phyloP scores from a whole-genome alignment of 2,329 filamentous ascomycete species.

The Aspergillus sergii region DNA sequence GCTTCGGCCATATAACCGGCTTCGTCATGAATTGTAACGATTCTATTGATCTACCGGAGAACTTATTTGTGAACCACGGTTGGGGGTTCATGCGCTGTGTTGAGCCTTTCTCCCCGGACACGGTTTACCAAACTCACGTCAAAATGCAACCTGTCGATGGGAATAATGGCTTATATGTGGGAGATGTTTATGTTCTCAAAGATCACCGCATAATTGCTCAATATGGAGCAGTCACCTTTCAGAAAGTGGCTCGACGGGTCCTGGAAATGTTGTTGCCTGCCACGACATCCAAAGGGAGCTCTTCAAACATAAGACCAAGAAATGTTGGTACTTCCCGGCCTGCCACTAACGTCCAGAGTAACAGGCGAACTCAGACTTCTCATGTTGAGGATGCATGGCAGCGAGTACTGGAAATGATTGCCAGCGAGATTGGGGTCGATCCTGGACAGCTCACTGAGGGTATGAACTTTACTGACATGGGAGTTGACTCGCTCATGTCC shows the following conservation, averaged over 20 bases:
- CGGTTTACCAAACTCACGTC: slow-evolving; percentile 2
- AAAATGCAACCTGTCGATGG: not conserved
- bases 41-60: not conserved
- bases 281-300: not conserved
- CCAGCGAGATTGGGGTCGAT: not conserved
- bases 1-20: not conserved
- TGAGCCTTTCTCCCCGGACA: not conserved
- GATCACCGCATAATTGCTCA: not conserved
- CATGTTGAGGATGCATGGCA: not conserved
- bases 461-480: not conserved
- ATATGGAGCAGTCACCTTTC: not conserved
- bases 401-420: not conserved
- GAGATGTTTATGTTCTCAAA: not conserved
- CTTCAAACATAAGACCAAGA: not conserved
- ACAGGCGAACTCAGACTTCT: too few relatives aligned
- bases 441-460: not conserved
- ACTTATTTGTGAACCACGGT: not conserved
- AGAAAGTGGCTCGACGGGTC: not conserved
- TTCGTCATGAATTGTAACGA: slow-evolving; percentile 1
- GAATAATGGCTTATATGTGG: not conserved
- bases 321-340: too few relatives aligned
- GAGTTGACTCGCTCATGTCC: slow-evolving; percentile 2
- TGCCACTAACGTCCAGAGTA: not conserved
- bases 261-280: not conserved
- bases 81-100: not conserved